These are phyloP conservation scores for Diplodia seriata DNA, from an alignment of 2,329 filamentous ascomycete species.

Conservation along the genomic window DNA sequence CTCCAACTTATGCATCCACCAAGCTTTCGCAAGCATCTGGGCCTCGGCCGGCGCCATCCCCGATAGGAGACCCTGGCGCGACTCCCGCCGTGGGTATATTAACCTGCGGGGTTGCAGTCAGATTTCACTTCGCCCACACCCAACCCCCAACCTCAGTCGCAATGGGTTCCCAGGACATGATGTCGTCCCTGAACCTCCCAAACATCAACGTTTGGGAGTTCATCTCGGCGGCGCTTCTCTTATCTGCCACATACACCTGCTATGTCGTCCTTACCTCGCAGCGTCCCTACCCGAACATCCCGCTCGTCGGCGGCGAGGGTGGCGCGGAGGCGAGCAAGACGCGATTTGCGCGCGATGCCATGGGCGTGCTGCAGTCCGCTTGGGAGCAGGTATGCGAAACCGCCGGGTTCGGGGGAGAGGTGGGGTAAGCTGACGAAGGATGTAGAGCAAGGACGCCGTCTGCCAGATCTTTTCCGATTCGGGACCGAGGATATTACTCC, in stretches of 20 bases:
- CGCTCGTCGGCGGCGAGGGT: not conserved
- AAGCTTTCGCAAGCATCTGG: too few species aligned
- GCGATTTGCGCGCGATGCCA: not conserved
- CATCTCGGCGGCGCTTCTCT: not conserved
- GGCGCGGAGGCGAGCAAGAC: not conserved
- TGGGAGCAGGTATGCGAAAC: not conserved
- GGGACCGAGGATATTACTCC: not conserved
- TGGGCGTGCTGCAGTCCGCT: not conserved
- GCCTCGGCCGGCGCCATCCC: too few species aligned
- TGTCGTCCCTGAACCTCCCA: not conserved
- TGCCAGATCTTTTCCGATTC: conserved; percentile 10
- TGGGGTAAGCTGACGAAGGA: not conserved
- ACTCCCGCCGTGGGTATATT: not conserved
- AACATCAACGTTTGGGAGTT: not conserved
- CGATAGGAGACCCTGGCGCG: not conserved
- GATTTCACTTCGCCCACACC: not conserved
- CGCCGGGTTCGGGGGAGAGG: not conserved
- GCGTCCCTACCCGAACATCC: not conserved
- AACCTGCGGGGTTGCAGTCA: not conserved
- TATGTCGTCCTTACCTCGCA: not conserved
- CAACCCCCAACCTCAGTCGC: not conserved
- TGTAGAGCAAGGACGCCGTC: not conserved
- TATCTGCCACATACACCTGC: not conserved
- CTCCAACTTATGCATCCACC: not conserved
- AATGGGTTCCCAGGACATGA: not conserved